Evolutionary conservation across 1,284 basidiomycete genomes (phyloP), one percentile per base, ranked within the genome.

Genomic region (Rhodotorula glutinis): DNA sequence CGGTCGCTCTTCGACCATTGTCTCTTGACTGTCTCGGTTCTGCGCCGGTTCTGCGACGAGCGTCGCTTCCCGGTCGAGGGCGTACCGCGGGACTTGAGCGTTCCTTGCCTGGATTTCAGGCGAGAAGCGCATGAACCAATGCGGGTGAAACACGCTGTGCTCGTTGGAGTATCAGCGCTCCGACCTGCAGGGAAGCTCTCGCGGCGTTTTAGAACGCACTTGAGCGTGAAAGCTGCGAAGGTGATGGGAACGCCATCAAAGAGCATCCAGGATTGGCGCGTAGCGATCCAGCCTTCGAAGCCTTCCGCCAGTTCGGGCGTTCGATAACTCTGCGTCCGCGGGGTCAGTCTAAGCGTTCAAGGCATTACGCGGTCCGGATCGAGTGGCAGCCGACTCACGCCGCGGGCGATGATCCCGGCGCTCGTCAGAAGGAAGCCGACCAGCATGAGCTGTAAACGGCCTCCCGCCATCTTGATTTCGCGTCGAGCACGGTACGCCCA

Each of bases 261-360:
- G 3, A 69, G 55, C 51, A 65, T 63, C 43, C 49, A 53, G 16
- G 38, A 25, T 14, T 69, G 53, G 43, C 63, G 41, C 10, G 30
- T n/a, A 0, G 68, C 68, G 41, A 70, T 56, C 14, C 29, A 19
- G 7, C 68, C 68, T 0, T 8, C 3, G 41, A 70, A 70, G 19
- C 68, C 68, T 25, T 70, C 47, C 21, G 17, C 51, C n/a, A 70
- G 64, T 55, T 70, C 67, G 14, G 63, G 54, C 0, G 60, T 65
- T 11, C 67, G 63, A 53, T 62, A 69, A 49, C 61, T 43, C 57
- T 63, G 44, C 16, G 16, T 2, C 8, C 9, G 40, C 13, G 16
- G 40, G 8, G n/a, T 46, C 44, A 46, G 44, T 46, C 1, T 5
- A 14, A 19, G 16, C 8, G 11, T 14, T 13, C 25, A 13, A 23